Evolutionary conservation across 495 filamentous ascomycete species (phyloP).

Genomic region (Penicillium egyptiacum): DNA sequence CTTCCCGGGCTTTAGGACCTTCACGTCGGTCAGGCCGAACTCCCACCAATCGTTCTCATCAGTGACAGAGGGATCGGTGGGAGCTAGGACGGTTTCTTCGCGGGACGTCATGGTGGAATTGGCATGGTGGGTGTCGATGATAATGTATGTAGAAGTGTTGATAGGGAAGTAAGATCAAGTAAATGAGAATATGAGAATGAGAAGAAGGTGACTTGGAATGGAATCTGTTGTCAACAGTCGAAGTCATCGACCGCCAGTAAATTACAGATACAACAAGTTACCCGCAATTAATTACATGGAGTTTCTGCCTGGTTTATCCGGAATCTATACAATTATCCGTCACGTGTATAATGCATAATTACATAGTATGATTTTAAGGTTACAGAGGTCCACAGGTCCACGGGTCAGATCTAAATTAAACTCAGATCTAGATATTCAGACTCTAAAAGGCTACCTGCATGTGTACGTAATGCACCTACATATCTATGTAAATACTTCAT

Average conservation of each 20-base stretch:
- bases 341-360: neutral
- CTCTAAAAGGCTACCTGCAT: neutral
- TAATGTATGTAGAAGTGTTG: neutral
- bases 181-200: neutral
- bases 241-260: constrained; percentile 20
- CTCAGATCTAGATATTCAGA: neutral
- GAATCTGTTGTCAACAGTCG: constrained; percentile 20
- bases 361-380: neutral
- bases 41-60: constrained; percentile 63
- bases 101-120: constrained; percentile 48
- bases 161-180: constrained; percentile 3
- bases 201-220: constrained; percentile 14
- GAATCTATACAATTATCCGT: neutral
- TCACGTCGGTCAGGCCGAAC: constrained; percentile 54
- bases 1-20: constrained; percentile 50
- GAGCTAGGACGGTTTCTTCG: constrained; percentile 57
- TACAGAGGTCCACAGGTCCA: neutral
- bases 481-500: no score
- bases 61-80: constrained; percentile 51
- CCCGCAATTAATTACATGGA: constrained; percentile 17
- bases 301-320: neutral
- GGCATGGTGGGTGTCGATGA: constrained; percentile 29
- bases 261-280: constrained; percentile 21
- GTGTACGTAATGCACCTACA: neutral
- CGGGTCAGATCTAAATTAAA: neutral